Base-by-base conservation (phyloP, 2,329 filamentous ascomycete genomes). In the Penicillium sp. region DNA sequence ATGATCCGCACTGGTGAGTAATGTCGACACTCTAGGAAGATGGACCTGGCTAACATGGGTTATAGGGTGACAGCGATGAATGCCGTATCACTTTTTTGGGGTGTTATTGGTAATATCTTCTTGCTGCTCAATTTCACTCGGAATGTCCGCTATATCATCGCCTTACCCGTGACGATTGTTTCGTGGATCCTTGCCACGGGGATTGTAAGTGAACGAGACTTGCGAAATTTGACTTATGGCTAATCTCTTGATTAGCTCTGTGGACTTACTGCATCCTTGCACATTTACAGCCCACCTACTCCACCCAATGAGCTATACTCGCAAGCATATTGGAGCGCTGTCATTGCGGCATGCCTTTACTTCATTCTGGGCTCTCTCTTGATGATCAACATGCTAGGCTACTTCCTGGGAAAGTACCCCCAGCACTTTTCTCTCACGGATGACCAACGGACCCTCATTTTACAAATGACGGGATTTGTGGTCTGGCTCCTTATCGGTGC, bases 381-480 rank as follows among this genome's bases (percentile, higher is more conserved):
- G 76, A 85, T 90, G 66, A 77, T 92, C 59, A 97, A 94, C 24
- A 92, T 94, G 79, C 84, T 89, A 59, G 92, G 92, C 9, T 93
- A 93, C 51, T 85, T 87, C 60, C 79, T 89, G 0, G 88, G 88
- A 0, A 90, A 91, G 68, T 97, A 96, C 70, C 84, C 85, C 7
- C 89, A 91, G 68, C 89, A 92, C 70, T 97, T 97, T 68, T 81
- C 84, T 4, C 82, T 97, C 26, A 93, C 90, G 0, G 86, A 89
- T 57, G 90, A 89, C 63, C 93, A 97, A 76, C 86, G 93, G 10
- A 97, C 92, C 0, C 81, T 97, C 24, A 97, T 97, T 82, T 79
- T 97, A 30, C 93, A 97, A 77, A 96, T 92, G 1, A 96, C 96
- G 77, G 81, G 91, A 59, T 91, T 96, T 72, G 88, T 96, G 56